Percentiles rank a stretch among this genome's conserved stretches.
Evolutionary conservation across 2,329 filamentous ascomycete genomes (phyloP).

Genomic region (Coccinonectria pachysandricola): DNA sequence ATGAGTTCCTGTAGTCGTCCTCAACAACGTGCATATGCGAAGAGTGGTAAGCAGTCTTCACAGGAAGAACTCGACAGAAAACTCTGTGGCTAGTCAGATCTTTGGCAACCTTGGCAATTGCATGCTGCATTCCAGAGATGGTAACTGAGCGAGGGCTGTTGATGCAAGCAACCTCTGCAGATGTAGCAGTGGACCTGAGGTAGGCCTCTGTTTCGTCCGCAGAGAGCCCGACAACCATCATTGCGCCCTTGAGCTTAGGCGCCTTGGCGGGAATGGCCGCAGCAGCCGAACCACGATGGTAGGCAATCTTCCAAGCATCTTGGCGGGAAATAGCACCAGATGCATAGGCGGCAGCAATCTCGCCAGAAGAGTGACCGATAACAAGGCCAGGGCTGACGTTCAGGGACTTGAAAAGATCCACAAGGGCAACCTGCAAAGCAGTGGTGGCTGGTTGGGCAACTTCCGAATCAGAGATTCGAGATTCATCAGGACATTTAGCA

Average conservation of each 20-base stretch:
- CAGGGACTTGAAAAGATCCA: constrained; percentile 28
- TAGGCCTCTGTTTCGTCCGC: constrained; percentile 17
- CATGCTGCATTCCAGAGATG: constrained; percentile 28
- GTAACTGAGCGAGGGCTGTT: constrained; percentile 35
- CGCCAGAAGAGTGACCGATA: constrained; percentile 37
- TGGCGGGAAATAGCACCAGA: constrained; percentile 25
- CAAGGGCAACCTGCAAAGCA: constrained; percentile 31
- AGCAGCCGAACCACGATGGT: constrained; percentile 29
- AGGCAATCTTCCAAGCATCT: constrained; percentile 32
- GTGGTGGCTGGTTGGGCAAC: constrained; percentile 33
- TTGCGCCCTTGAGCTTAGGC: constrained; percentile 25
- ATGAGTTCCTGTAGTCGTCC: constrained; percentile 23
- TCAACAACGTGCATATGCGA: constrained; percentile 31
- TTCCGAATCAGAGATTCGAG: constrained; percentile 23
- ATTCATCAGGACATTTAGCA: constrained; percentile 13
- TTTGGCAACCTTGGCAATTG: constrained; percentile 21
- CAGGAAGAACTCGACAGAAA: constrained; percentile 26
- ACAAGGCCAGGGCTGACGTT: constrained; percentile 24
- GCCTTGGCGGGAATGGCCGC: constrained; percentile 17
- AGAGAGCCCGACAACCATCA: constrained; percentile 32
- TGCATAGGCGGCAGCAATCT: constrained; percentile 36
- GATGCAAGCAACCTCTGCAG: constrained; percentile 31
- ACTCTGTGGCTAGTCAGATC: constrained; percentile 22
- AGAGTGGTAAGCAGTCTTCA: constrained; percentile 35
- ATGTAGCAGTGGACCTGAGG: constrained; percentile 11